Percentiles rank a stretch among this genome's conserved stretches.
Conservation (phyloP, 2,329 filamentous ascomycete genomes). For the Hypocreales sp. region DNA sequence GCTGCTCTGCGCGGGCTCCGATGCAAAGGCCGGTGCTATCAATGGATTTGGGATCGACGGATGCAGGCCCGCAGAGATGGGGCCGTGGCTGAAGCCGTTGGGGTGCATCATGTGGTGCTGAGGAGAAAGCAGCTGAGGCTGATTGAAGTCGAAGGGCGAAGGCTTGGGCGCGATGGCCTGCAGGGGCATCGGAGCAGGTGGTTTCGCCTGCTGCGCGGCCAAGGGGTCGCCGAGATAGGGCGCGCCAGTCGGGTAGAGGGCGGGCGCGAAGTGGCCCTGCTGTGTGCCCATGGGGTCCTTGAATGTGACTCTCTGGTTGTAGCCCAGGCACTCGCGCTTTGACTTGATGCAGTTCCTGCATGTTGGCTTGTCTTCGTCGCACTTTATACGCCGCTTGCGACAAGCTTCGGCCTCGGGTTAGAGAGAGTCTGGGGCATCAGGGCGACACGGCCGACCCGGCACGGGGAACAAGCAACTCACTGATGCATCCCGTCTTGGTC, state of each 20-base stretch:
- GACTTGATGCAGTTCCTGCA: conserved; percentile 81
- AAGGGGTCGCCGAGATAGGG: conserved; percentile 10
- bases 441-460: neutral
- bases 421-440: neutral
- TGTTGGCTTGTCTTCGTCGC: conserved; percentile 73
- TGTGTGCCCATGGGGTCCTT: conserved; percentile 40
- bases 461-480: no score
- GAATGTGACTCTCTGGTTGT: conserved; percentile 68
- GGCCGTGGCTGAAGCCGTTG: conserved; percentile 2
- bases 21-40: conserved; percentile 3
- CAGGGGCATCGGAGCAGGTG: conserved; percentile 21
- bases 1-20: conserved; percentile 1
- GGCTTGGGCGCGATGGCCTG: conserved; percentile 37
- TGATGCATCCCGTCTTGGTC: conserved; percentile 87
- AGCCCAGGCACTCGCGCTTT: conserved; percentile 70
- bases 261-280: conserved; percentile 29
- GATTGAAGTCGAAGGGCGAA: conserved; percentile 13
- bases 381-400: conserved; percentile 90
- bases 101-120: neutral
- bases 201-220: conserved; percentile 18
- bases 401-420: conserved; percentile 48
- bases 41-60: conserved; percentile 8
- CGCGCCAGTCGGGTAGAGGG: conserved; percentile 26
- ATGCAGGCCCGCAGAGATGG: conserved; percentile 2
- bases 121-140: conserved; percentile 2